Evolutionary conservation across 2,329 filamentous ascomycete species (phyloP).

Genomic region (Aspergillus quadrilineatus): DNA sequence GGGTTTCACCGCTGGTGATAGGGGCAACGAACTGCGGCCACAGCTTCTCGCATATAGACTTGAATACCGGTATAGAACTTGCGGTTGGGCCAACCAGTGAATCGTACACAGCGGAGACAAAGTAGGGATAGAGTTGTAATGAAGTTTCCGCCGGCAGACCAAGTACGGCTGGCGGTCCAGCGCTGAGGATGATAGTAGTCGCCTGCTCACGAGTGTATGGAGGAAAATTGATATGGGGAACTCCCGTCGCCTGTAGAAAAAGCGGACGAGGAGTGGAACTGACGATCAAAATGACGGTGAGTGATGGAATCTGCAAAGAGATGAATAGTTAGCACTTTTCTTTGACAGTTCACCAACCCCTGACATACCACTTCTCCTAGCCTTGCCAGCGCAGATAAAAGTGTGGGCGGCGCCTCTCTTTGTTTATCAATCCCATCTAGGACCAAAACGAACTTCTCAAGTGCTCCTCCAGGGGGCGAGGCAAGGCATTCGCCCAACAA

Average conservation of each 20-base stretch:
- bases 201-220: slow-evolving; percentile 80
- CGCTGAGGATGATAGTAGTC: slow-evolving; percentile 69
- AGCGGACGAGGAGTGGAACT: slow-evolving; percentile 65
- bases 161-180: slow-evolving; percentile 42
- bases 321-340: not conserved
- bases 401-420: slow-evolving; percentile 72
- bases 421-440: slow-evolving; percentile 86
- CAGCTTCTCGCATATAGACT: slow-evolving; percentile 66
- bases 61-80: slow-evolving; percentile 73
- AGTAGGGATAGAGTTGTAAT: slow-evolving; percentile 58
- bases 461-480: slow-evolving; percentile 22
- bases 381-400: slow-evolving; percentile 77
- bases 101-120: slow-evolving; percentile 82
- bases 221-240: slow-evolving; percentile 78
- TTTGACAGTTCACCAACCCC: not conserved
- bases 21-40: slow-evolving; percentile 86
- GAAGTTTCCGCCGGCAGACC: slow-evolving; percentile 31
- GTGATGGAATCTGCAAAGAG: slow-evolving; percentile 62
- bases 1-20: slow-evolving; percentile 64
- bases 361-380: slow-evolving; percentile 72
- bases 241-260: slow-evolving; percentile 67
- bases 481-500: slow-evolving; percentile 57
- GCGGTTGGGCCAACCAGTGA: slow-evolving; percentile 77
- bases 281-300: slow-evolving; percentile 75
- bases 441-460: slow-evolving; percentile 72